Evolutionary conservation across 2,329 filamentous ascomycete genomes (phyloP), one percentile per base, ranked within the genome.

Genomic region (Apiospora rasikravindrae): DNA sequence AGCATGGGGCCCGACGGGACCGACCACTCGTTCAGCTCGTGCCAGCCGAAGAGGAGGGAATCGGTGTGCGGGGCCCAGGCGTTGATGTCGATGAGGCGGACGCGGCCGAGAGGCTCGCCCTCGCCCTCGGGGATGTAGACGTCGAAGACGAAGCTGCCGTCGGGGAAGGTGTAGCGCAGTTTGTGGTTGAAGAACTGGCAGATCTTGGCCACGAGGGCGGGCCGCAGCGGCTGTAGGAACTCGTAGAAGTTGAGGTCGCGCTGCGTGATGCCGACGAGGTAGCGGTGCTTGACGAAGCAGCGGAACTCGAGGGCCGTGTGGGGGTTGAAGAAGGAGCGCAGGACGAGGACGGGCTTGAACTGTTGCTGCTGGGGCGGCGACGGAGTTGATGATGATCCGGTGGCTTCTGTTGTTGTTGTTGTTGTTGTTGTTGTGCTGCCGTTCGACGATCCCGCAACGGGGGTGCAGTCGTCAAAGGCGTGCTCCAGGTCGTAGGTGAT

Each of bases 261-360:
- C 83, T 98, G 96, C 45, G 92, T 93, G 72, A 98, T 91, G 73
- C 91, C 95, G 53, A 99, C 87, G 22, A 99, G 87, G 70, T 89
- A 90, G 14, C 94, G 88, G 72, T 95, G 87, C 77, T 96, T 94
- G 51, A 98, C 96, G 79, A 98, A 99, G 81, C 95, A 98, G 33
- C 96, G 90, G 82, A 99, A 99, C 81, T 99, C 96, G 72, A 98
- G 90, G 0, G 94, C 93, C 0, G 95, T 94, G 80, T 98, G 96
- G 71, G 96, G 91, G 74, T 91, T 92, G 82, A 98, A 94, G 83
- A 93, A 96, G 80, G 97, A 94, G 45, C 96, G 91, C 13, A 99
- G 88, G 2, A 98, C 92, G 1, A 99, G 90, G 72, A 95, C 88
- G 71, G 95, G 96, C 5, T 89, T 88, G 75, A 96, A 93, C 2